Percentiles rank a stretch among this genome's conserved stretches.
Conservation (phyloP, 2,329 filamentous ascomycete species). For the Scolecobasidium constrictum region DNA sequence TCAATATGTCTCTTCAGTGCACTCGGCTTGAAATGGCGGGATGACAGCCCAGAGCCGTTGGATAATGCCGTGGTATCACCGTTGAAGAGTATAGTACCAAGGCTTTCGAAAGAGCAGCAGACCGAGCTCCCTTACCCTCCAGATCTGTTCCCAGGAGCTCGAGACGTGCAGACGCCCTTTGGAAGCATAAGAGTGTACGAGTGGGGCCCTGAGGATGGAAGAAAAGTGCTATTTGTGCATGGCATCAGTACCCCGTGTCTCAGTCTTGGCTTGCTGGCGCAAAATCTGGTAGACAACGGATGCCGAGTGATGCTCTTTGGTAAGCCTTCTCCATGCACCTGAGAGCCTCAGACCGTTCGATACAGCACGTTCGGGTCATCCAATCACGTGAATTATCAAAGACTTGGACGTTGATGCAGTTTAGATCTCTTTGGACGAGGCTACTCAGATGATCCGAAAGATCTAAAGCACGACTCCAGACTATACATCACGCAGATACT, state of each 20-base stretch:
- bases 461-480: slow-evolving; percentile 59
- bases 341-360: too few relatives aligned
- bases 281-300: slow-evolving; percentile 52
- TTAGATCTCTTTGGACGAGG: slow-evolving; percentile 65
- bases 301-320: slow-evolving; percentile 71
- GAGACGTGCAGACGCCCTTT: slow-evolving; percentile 60
- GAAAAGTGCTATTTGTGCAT: slow-evolving; percentile 65
- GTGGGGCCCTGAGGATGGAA: slow-evolving; percentile 62
- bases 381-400: too few relatives aligned
- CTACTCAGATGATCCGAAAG: slow-evolving; percentile 55
- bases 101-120: slow-evolving; percentile 17
- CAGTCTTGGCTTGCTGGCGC: slow-evolving; percentile 54
- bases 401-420: too few relatives aligned
- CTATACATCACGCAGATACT: slow-evolving; percentile 66
- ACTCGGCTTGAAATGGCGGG: background rate
- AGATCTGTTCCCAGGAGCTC: slow-evolving; percentile 55
- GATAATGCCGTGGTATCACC: slow-evolving; percentile 19
- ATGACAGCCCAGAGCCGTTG: slow-evolving; percentile 12
- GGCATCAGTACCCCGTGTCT: slow-evolving; percentile 73
- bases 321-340: slow-evolving; percentile 30
- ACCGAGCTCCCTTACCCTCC: slow-evolving; percentile 48
- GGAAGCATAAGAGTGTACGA: slow-evolving; percentile 67
- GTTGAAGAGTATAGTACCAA: slow-evolving; percentile 16
- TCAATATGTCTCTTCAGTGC: slow-evolving; percentile 14
- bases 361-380: too few relatives aligned